These are phyloP conservation scores for Amoeboaphelidium protococcarum DNA, from an alignment of 371 early-diverging fungal genomes.

Conservation along the genomic window DNA sequence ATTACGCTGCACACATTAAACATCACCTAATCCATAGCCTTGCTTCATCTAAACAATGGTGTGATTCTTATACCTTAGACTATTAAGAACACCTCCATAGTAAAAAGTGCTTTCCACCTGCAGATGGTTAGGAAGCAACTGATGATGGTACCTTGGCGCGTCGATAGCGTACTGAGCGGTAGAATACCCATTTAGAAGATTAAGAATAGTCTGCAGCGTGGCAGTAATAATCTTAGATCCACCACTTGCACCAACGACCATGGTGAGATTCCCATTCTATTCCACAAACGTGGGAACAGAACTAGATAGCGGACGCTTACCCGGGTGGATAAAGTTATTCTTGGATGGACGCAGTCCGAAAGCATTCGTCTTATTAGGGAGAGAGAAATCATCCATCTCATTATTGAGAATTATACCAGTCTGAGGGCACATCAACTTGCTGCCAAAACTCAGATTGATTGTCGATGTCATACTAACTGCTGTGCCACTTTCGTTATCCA, in stretches of 20 bases:
- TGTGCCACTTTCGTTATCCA: constrained; percentile 54
- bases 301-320: constrained; percentile 80
- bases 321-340: constrained; percentile 54
- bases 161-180: constrained; percentile 42
- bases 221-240: constrained; percentile 80
- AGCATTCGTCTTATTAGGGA: constrained; percentile 47
- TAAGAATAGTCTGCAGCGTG: constrained; percentile 43
- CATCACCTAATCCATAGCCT: too few species aligned
- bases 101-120: constrained; percentile 8
- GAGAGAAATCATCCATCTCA: constrained; percentile 95
- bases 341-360: constrained; percentile 61
- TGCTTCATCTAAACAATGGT: too few species aligned
- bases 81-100: too few species aligned
- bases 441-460: constrained; percentile 84
- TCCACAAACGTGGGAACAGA: constrained; percentile 65
- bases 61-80: too few species aligned
- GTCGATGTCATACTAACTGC: constrained; percentile 84
- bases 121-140: constrained; percentile 51
- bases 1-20: too few species aligned
- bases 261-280: constrained; percentile 30
- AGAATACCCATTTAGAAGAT: constrained; percentile 36
- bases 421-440: constrained; percentile 59
- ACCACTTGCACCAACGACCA: constrained; percentile 75
- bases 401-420: constrained; percentile 96
- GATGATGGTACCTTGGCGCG: constrained; percentile 70